phyloP scores from a whole-genome alignment of 129 eudicot genomes.

The Centella asiatica region DNA sequence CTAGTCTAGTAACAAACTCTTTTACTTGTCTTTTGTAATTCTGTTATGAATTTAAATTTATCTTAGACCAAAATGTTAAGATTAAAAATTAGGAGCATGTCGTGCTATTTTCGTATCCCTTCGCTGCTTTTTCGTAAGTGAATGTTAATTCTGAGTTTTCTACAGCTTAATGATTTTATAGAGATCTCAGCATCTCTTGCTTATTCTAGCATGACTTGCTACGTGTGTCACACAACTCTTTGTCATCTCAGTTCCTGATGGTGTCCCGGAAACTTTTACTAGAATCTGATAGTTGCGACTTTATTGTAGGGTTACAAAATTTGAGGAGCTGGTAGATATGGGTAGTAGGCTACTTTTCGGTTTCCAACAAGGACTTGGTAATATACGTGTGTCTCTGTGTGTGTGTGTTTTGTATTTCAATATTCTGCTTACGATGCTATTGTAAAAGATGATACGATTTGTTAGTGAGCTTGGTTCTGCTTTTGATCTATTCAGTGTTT shows the following conservation, averaged over 20 bases:
- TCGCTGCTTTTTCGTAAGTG: not conserved
- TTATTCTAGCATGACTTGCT: not conserved
- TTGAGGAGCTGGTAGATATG: constrained; percentile 51
- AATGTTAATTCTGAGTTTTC: not conserved
- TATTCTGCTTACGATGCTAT: not conserved
- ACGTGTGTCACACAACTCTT: not conserved
- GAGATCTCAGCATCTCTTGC: not conserved
- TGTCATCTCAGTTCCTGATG: no score
- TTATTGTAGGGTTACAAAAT: constrained; percentile 45
- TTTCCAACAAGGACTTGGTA: constrained; percentile 74
- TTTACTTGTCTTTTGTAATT: no score
- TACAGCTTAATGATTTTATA: not conserved
- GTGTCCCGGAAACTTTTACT: no score
- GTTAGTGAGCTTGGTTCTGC: not conserved
- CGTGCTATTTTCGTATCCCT: no score
- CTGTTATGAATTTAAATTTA: no score
- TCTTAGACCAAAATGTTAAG: no score
- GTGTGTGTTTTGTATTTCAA: no score
- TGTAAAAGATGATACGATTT: not conserved
- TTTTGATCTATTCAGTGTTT: constrained; percentile 29
- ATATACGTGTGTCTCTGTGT: constrained; percentile 5
- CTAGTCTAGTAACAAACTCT: no score
- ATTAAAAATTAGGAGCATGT: no score
- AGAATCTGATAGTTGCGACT: constrained; percentile 7
- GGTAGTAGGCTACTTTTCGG: constrained; percentile 43